Base-by-base conservation (phyloP, 306 rosid species). In the Lathyrus sativus region DNA sequence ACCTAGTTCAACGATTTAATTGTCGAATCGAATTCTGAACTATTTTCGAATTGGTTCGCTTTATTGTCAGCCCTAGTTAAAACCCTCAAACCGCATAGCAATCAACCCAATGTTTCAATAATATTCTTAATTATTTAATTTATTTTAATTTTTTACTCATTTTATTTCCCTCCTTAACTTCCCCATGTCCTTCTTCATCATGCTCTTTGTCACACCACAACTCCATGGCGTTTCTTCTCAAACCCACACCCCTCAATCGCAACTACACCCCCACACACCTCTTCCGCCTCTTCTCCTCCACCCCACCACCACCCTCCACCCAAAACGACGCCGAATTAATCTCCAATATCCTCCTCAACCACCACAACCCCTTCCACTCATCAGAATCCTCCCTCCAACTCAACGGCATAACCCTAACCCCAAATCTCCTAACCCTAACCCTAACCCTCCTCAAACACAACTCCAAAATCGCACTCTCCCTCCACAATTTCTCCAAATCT, bases 361-460 rank as follows among this genome's bases (percentile, higher is more conserved):
- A 92, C 45, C 90, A 90, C 85, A 89, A 92, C 69, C 98, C 98
- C 2, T 92, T 82, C 76, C 98, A 92, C 75, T 79, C 90, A 29
- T 77, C 71, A 74, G 96, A 92, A 57, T 84, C 90, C 38, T 82
- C 86, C 11, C 89, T 86, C 69, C 88, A 92, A 33, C 98, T 92
- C 76, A 80, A 88, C 22, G 95, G 96, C 74, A 75, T 89, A 54
- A 68, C 88, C 50, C 79, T 90, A 48, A 78, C 95, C 62, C 44
- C 93, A 1, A 42, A 69, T 19, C 93, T 92, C 22, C 84, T 90
- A 63, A 61, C 80, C 63, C 81, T 83, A 5, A 86, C 91, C 73
- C 91, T 92, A 55, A 82, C 85, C 62, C 93, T 84, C 60, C 88
- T 92, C 84, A 62, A 43, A 7, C 78, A 90, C 82, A 73, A 79